Evolutionary conservation across 2,329 filamentous ascomycete genomes (phyloP), one percentile per base, ranked within the genome.

Genomic region (Colletotrichum orbiculare): DNA sequence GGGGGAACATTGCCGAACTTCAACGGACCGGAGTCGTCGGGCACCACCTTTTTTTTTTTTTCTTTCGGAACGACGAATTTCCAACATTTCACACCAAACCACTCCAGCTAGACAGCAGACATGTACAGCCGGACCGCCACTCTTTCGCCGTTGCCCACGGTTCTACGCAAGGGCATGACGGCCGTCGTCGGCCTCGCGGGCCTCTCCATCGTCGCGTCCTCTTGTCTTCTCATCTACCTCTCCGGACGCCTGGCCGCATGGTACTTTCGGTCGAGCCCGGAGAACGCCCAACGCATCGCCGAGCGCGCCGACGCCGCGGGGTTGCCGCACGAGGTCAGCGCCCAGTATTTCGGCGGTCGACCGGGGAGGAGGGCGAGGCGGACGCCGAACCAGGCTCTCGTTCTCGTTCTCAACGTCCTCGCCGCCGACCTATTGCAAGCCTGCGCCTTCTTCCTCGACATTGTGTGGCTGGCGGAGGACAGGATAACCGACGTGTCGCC

Each of bases 331-430:
- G 67, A 34, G 66, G 69, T 54, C 48, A 71, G 46, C 70, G 48
- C 33, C 3, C 60, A 52, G 49, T 59, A 59, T 42, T 41, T 49
- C 17, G 60, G 38, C 71, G 41, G 69, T 50, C 67, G 66, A 15
- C 64, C 66, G 4, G 62, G 61, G 4, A 56, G 41, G 2, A 46
- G 17, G 13, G 8, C 38, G 10, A 47, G 54, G 4, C 52, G 41
- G 8, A 63, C 79, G 5, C 64, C 64, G 38, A 88, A 87, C 66
- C 87, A 89, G 72, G 88, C 87, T 69, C 77, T 88, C 25, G 77
- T 89, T 5, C 77, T 89, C 4, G 83, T 89, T 60, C 84, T 86
- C 74, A 89, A 88, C 71, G 81, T 89, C 8, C 75, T 89, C 3
- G 74, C 86, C 56, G 86, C 87, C 38, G 86, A 89, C 70, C 78